Percentiles rank a stretch among this genome's conserved stretches.
Conservation (phyloP, 768 basidiomycete species). For the Leucogyrophana mollusca region DNA sequence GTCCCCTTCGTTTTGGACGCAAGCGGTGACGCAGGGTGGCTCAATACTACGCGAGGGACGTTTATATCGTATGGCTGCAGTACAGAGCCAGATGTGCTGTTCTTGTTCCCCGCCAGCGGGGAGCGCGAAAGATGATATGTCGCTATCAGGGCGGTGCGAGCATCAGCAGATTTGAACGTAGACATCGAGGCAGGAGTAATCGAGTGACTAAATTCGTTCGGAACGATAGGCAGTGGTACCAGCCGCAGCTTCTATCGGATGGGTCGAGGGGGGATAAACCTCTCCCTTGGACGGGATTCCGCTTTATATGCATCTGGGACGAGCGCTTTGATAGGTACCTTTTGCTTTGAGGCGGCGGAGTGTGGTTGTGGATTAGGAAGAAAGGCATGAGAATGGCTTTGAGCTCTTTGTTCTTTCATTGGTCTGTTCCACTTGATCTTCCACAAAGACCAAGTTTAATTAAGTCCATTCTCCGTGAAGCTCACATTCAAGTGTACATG, state of each 20-base stretch:
- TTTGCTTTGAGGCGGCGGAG: background rate
- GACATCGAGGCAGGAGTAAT: slow-evolving; percentile 11
- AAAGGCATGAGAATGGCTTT: slow-evolving; percentile 6
- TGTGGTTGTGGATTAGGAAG: slow-evolving; percentile 14
- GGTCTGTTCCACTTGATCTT: too few relatives aligned
- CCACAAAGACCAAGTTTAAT: background rate
- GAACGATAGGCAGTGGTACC: slow-evolving; percentile 8
- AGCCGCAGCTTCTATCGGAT: slow-evolving; percentile 6
- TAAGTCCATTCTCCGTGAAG: slow-evolving; percentile 9
- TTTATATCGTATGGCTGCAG: slow-evolving; percentile 6
- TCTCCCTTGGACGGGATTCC: background rate
- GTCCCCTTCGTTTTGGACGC: background rate
- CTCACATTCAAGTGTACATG: too few relatives aligned
- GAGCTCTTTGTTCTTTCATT: slow-evolving; percentile 11
- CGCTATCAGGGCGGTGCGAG: slow-evolving; percentile 30
- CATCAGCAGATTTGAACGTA: slow-evolving; percentile 31
- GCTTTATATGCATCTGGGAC: slow-evolving; percentile 23
- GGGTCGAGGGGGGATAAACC: background rate
- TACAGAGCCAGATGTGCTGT: slow-evolving; percentile 1
- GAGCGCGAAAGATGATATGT: slow-evolving; percentile 25
- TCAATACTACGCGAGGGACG: too few relatives aligned
- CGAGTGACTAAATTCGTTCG: background rate
- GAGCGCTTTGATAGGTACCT: slow-evolving; percentile 14
- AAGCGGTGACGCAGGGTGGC: background rate
- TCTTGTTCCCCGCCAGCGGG: slow-evolving; percentile 15